Base-by-base conservation (phyloP, 2,329 filamentous ascomycete species). In the Orbilia ellipsospora region DNA sequence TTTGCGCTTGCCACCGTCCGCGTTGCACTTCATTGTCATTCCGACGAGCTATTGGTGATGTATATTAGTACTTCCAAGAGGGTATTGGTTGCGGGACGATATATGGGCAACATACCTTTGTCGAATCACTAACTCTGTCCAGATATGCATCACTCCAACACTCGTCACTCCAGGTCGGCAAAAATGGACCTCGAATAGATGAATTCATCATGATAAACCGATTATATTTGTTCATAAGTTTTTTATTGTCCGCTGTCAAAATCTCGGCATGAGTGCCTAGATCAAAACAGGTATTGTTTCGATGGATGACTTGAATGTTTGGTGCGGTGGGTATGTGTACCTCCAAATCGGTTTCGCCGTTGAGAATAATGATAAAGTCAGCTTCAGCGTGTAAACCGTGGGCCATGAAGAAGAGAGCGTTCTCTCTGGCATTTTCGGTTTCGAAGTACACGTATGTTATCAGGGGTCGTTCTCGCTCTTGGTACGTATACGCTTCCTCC, bases 311-410 rank as follows among this genome's bases (percentile, higher is more conserved):
- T 50, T 78, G 78, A 55, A 83, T 78, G 76, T 84, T 83, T 16
- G 78, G 55, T 26, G 70, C 48, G 2, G 59, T 15, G 0, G 82
- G 82, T 59, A 83, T 80, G 0, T 80, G 61, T 2, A 59, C 42
- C 20, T 73, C 66, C 3, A 74, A 79, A 44, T 80, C 77, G 48
- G 80, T 80, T 48, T 80, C 73, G 31, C 83, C 83, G 64, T 83
- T 82, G 51, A 83, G 77, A 59, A 83, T 81, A 73, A 83, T 83
- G 65, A 83, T 77, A 77, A 83, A 83, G 78, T 83, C 82, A 55
- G 82, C 82, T 0, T 74, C 79, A 31, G 70, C 80, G 76, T 83
- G 82, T 1, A 84, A 77, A 23, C 81, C 83, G 60, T 83, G 80
- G 36, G 78, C 59, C 5, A 83, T 63, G 77, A 83, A 83, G 77